Conservation (phyloP, 176 grass and related monocot species). For the Calamus simplicifolius region DNA sequence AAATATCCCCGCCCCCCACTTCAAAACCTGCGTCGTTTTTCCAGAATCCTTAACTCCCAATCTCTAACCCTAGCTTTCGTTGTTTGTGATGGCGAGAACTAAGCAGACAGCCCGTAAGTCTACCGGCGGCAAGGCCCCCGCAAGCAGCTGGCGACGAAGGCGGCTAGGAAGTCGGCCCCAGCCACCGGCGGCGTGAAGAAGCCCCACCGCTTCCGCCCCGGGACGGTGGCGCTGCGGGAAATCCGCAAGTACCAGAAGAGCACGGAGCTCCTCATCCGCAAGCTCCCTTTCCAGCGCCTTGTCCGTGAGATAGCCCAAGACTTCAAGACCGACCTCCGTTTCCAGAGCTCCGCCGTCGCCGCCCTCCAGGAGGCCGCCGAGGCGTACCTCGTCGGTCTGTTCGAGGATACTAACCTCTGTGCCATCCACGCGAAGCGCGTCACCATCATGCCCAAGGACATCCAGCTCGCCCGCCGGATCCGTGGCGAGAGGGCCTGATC, state of each 20-base stretch:
- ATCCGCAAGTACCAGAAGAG: slow-evolving; percentile 98
- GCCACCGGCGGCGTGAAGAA: slow-evolving; percentile 90
- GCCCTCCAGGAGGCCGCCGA: slow-evolving; percentile 80
- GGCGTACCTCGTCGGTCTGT: slow-evolving; percentile 74
- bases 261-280: slow-evolving; percentile 85
- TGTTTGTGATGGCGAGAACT: slow-evolving; percentile 43
- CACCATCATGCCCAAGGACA: slow-evolving; percentile 97
- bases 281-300: slow-evolving; percentile 71
- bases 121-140: slow-evolving; percentile 65
- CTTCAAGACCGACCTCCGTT: slow-evolving; percentile 85
- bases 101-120: slow-evolving; percentile 88
- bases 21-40: not conserved
- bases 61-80: not conserved
- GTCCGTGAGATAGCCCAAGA: slow-evolving; percentile 82
- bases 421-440: slow-evolving; percentile 89
- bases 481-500: slow-evolving; percentile 73
- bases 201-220: slow-evolving; percentile 62
- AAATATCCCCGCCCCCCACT: slow-evolving; percentile 15
- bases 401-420: slow-evolving; percentile 94
- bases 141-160: slow-evolving; percentile 90
- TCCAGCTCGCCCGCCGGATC: slow-evolving; percentile 80
- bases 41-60: not conserved
- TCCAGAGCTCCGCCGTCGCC: slow-evolving; percentile 55
- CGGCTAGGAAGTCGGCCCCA: slow-evolving; percentile 74
- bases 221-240: slow-evolving; percentile 63